These are phyloP conservation scores for Hordeum vulgare DNA, from an alignment of 176 grass and related monocot genomes.

Conservation along the genomic window MorexV3_pseudomolecules_assembly NC_058521.1:514129600-514130099, in stretches of 20 bases:
- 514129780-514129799: constrained; percentile 90
- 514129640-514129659: not conserved
- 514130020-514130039: constrained; percentile 94
- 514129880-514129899: not conserved
- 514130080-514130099: constrained; percentile 17
- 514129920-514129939: not conserved
- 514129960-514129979: constrained; percentile 3
- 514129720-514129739: not conserved
- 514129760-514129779: constrained; percentile 82
- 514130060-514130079: constrained; percentile 48
- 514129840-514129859: not conserved
- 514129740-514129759: not conserved
- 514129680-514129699: not conserved
- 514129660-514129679: not conserved
- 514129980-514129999: constrained; percentile 62
- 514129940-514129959: not conserved
- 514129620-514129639: not conserved
- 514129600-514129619: not conserved
- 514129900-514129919: not conserved
- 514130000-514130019: constrained; percentile 86
- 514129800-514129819: constrained; percentile 78
- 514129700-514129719: not conserved
- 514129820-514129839: constrained; percentile 1
- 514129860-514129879: not conserved
- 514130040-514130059: constrained; percentile 90